A percentile compares a stretch with the other conserved stretches of the same genome.
Evolutionary conservation across 2,329 filamentous ascomycete genomes (phyloP).

Genomic region (Pseudopithomyces chartarum): DNA sequence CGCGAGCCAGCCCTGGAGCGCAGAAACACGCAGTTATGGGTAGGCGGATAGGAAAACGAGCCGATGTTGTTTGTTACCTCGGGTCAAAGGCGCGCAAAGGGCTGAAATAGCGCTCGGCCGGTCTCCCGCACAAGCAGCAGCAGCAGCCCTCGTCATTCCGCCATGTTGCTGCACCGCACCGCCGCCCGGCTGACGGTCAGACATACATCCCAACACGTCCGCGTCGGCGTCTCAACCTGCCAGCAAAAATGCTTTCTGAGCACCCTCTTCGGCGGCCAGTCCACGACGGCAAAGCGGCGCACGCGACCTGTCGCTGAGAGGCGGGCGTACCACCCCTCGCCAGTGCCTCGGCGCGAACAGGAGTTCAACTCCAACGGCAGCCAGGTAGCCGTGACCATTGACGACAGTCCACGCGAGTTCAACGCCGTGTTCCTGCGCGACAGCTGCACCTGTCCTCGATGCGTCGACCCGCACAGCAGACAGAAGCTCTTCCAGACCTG

Average conservation of each 20-base stretch:
- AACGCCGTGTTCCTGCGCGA: slow-evolving; percentile 57
- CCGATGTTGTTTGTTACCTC: slow-evolving; percentile 9
- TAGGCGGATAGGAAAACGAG: slow-evolving; percentile 18
- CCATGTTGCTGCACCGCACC: slow-evolving; percentile 36
- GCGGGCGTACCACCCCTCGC: slow-evolving; percentile 6
- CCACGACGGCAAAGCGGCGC: slow-evolving; percentile 1
- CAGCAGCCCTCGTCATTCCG: slow-evolving; percentile 12
- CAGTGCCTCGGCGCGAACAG: slow-evolving; percentile 5
- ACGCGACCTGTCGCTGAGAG: slow-evolving; percentile 3
- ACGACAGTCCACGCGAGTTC: slow-evolving; percentile 35
- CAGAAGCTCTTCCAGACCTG: slow-evolving; percentile 69
- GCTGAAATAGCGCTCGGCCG: slow-evolving; percentile 19
- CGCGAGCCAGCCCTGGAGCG: slow-evolving; percentile 2
- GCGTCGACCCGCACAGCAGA: slow-evolving; percentile 62
- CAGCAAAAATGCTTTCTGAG: slow-evolving; percentile 3
- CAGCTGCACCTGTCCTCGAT: slow-evolving; percentile 61
- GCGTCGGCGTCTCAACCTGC: slow-evolving; percentile 4
- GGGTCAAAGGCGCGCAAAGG: slow-evolving; percentile 3
- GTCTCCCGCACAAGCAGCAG: slow-evolving; percentile 9
- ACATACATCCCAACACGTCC: slow-evolving; percentile 6
- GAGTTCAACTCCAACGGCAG: slow-evolving; percentile 25
- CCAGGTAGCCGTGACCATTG: slow-evolving; percentile 38
- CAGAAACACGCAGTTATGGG: slow-evolving; percentile 11
- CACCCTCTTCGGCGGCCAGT: slow-evolving; percentile 1
- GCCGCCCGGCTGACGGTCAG: slow-evolving; percentile 23